These are phyloP conservation scores for Dactylellina parvicollis DNA, from an alignment of 2,329 filamentous ascomycete genomes.

Conservation along the genomic window DNA sequence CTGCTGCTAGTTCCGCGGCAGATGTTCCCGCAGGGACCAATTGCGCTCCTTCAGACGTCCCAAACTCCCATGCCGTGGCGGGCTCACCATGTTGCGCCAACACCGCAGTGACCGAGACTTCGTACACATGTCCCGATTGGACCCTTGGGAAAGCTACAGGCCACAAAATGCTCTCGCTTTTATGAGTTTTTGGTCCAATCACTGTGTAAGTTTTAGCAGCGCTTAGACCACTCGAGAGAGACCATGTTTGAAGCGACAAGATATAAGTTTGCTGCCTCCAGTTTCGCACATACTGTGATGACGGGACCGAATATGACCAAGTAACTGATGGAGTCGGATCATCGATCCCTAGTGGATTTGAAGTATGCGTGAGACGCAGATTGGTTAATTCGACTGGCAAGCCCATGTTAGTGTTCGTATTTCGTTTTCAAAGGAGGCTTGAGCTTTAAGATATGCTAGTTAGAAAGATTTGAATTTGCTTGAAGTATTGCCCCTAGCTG, in stretches of 20 bases:
- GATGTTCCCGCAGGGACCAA: conserved; percentile 1
- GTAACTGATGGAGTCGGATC: conserved; percentile 25
- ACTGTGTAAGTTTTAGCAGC: conserved; percentile 3
- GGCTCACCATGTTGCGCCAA: background rate
- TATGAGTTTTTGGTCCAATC: conserved; percentile 17
- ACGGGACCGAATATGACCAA: conserved; percentile 37
- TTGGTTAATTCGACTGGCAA: conserved; percentile 24
- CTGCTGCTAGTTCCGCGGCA: background rate
- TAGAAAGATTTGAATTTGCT: no score
- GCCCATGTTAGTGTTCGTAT: conserved; percentile 8
- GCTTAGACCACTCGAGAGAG: background rate
- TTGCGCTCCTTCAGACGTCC: background rate
- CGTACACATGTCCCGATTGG: conserved; percentile 17
- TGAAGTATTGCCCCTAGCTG: no score
- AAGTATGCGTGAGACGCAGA: conserved; percentile 28
- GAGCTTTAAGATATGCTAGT: no score
- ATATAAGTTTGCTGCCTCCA: conserved; percentile 38
- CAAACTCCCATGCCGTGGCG: background rate
- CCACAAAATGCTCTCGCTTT: conserved; percentile 36
- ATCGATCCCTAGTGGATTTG: conserved; percentile 34
- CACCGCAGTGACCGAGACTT: conserved; percentile 18
- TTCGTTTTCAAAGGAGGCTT: no score
- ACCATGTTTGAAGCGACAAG: conserved; percentile 29
- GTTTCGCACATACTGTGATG: background rate
- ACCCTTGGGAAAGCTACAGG: conserved; percentile 31